Conservation (phyloP, 345 rosid species). For the Luvunga scandens region DNA sequence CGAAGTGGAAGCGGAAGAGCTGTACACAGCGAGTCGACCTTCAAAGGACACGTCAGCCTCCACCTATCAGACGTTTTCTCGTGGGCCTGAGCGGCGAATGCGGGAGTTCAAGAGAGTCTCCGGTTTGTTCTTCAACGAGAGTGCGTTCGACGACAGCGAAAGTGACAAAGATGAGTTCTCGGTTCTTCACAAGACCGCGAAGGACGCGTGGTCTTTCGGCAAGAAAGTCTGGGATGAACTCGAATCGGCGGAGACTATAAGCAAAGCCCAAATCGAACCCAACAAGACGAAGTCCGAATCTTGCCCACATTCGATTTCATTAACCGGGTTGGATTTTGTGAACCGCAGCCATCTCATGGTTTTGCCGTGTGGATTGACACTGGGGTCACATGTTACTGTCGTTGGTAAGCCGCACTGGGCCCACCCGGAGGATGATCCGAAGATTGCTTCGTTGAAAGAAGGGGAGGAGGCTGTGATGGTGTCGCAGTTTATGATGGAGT, state of each 20-base stretch:
- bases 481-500: slow-evolving; percentile 84
- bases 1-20: slow-evolving; percentile 14
- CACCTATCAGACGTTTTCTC: not conserved
- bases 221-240: slow-evolving; percentile 54
- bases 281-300: slow-evolving; percentile 29
- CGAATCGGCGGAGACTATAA: slow-evolving; percentile 24
- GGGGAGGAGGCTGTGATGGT: slow-evolving; percentile 61
- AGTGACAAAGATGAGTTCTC: slow-evolving; percentile 43
- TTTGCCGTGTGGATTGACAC: slow-evolving; percentile 81
- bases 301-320: slow-evolving; percentile 53
- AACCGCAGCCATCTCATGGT: slow-evolving; percentile 43
- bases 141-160: slow-evolving; percentile 29
- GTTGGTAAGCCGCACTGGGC: slow-evolving; percentile 77
- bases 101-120: slow-evolving; percentile 39
- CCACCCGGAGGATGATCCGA: slow-evolving; percentile 60
- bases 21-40: slow-evolving; percentile 13
- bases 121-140: slow-evolving; percentile 44
- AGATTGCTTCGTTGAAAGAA: slow-evolving; percentile 50
- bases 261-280: slow-evolving; percentile 2
- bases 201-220: slow-evolving; percentile 61
- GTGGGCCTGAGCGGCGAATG: slow-evolving; percentile 24
- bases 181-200: slow-evolving; percentile 56
- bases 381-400: slow-evolving; percentile 82
- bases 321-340: slow-evolving; percentile 53
- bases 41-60: not conserved